These are phyloP conservation scores for Pseudogymnoascus sp. DNA, from an alignment of 2,329 filamentous ascomycete genomes.

Conservation along the genomic window DNA sequence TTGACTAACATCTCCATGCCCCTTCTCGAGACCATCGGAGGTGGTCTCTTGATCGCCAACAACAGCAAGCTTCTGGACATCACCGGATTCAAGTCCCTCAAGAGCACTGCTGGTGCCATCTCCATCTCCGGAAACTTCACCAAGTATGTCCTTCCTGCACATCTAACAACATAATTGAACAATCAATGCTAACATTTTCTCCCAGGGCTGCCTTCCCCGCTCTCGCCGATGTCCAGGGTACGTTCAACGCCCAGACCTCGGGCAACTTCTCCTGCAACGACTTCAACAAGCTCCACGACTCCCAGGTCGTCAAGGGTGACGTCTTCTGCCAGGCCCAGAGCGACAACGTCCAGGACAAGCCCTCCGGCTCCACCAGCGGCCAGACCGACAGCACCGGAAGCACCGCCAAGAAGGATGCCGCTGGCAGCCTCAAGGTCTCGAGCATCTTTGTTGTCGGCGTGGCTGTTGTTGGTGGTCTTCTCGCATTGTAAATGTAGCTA, in stretches of 20 bases:
- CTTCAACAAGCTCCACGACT: conserved; percentile 24
- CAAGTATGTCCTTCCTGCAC: conserved; percentile 50
- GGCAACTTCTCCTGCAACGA: conserved; percentile 22
- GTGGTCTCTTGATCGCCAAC: conserved; percentile 81
- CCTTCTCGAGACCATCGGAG: conserved; percentile 57
- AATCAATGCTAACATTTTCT: conserved; percentile 26
- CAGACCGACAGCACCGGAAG: background rate
- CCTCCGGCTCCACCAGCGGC: background rate
- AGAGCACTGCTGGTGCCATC: conserved; percentile 68
- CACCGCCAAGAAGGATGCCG: background rate
- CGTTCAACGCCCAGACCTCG: conserved; percentile 49
- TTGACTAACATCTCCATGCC: conserved; percentile 71
- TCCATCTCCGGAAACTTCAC: conserved; percentile 79
- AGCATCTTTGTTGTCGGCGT: background rate
- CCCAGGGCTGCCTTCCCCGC: conserved; percentile 61
- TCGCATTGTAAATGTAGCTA: background rate
- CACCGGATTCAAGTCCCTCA: conserved; percentile 58
- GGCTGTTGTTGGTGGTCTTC: background rate
- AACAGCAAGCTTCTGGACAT: conserved; percentile 68
- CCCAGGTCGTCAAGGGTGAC: conserved; percentile 38
- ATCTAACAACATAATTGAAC: background rate
- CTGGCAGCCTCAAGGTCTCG: background rate
- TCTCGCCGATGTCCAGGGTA: conserved; percentile 61
- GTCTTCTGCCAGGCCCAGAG: conserved; percentile 35
- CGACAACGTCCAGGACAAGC: conserved; percentile 15